A percentile compares a stretch with the other conserved stretches of the same genome.
phyloP scores from a whole-genome alignment of 1,139 yeast genomes.

The Debaryomycetaceae sp. region DNA sequence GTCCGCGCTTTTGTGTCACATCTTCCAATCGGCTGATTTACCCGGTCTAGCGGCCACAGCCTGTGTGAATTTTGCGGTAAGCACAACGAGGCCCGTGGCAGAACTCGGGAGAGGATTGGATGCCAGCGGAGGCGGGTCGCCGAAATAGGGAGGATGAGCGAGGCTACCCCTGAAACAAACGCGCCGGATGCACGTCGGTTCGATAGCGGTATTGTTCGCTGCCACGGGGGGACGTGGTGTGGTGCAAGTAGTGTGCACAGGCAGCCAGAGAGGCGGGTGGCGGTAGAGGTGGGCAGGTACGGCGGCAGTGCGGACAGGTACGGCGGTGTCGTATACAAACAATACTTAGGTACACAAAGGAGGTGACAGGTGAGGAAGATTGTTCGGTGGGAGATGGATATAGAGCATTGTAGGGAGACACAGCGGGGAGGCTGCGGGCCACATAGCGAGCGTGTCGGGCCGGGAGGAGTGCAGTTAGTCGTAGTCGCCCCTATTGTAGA shows the following conservation, averaged over 20 bases:
- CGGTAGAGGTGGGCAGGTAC: no score
- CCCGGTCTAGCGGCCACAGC: not conserved
- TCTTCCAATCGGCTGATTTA: not conserved
- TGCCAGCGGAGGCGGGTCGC: no score
- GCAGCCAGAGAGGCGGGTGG: no score
- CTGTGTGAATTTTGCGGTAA: not conserved
- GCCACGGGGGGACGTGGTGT: not conserved
- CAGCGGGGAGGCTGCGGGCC: not conserved
- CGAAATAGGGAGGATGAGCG: no score
- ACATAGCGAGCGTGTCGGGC: not conserved
- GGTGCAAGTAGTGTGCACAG: not conserved
- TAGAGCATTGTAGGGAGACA: not conserved
- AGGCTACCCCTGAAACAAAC: not conserved
- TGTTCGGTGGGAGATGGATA: not conserved
- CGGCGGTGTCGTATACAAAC: not conserved
- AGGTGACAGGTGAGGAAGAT: not conserved
- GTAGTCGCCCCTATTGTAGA: constrained; percentile 85
- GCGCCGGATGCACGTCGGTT: not conserved
- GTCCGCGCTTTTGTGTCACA: constrained; percentile 5
- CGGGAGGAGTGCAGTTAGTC: constrained; percentile 5
- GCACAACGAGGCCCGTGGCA: not conserved
- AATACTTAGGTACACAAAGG: not conserved
- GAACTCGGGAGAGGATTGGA: not conserved
- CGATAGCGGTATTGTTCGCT: not conserved
- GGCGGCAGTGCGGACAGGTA: not conserved